These are phyloP conservation scores for Hondaea fermentalgiana DNA, from an alignment of 108 stramenopile species.

Conservation along the genomic window DNA sequence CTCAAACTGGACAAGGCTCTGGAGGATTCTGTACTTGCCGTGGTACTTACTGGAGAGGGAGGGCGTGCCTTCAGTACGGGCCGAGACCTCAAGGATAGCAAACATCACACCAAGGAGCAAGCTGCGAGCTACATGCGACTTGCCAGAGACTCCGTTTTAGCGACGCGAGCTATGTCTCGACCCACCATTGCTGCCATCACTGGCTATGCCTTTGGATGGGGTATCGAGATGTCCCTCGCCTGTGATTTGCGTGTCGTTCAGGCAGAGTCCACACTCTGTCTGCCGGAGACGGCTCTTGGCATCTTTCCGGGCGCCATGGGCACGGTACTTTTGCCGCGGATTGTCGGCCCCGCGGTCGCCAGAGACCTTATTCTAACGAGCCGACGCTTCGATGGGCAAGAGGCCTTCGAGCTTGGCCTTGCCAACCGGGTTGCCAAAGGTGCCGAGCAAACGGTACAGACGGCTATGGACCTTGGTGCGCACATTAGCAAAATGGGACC, in stretches of 20 bases:
- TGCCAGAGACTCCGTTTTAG: neutral
- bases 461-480: neutral
- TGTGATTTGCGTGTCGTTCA: constrained; percentile 6
- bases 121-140: neutral
- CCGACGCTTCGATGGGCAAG: neutral
- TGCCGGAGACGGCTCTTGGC: neutral
- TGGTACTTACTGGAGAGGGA: neutral
- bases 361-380: constrained; percentile 19
- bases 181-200: constrained; percentile 16
- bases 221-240: constrained; percentile 21
- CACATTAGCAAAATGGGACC: neutral
- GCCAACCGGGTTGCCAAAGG: neutral
- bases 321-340: neutral
- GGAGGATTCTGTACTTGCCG: neutral
- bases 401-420: neutral
- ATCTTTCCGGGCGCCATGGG: constrained; percentile 21
- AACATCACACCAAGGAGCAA: neutral
- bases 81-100: neutral
- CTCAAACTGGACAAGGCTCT: neutral
- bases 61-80: neutral
- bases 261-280: neutral
- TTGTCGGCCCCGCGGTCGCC: constrained; percentile 22
- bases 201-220: constrained; percentile 20
- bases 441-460: neutral
- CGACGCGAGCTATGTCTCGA: neutral